Evolutionary conservation across 208 protist genomes (phyloP), one percentile per base, ranked within the genome.

Genomic region (Strigomonas culicis): DNA sequence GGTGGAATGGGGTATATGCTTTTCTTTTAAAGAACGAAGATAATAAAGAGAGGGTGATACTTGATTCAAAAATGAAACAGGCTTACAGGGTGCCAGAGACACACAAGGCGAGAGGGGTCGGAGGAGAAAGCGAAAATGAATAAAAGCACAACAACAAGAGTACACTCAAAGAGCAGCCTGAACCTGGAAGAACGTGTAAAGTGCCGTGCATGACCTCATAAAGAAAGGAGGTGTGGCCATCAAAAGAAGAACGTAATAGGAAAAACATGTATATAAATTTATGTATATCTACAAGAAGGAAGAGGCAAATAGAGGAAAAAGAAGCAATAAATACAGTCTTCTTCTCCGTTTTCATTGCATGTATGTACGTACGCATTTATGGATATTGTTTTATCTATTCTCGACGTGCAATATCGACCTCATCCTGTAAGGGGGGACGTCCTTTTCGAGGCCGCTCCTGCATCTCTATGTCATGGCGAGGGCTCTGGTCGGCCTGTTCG

Each of bases 341-440:
- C n/a, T n/a, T 47, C 13, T n/a, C 15, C 13, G 15, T 13, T 47
- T 47, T 13, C 43, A n/a, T n/a, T 47, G 19, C 19, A 47, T 47
- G 15, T 47, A 47, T 47, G 19, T 47, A 47, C 19, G 15, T 47
- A 47, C 19, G 43, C 19, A 47, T 56, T 21, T 56, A 56, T 56
- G 25, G 21, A 56, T 25, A 25, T 25, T 31, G 21, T 17, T 56
- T 46, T 46, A 7, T 51, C 22, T 51, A 27, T 51, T 51, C 4
- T 27, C n/a, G 17, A 25, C 3, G 22, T 4, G 46, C 4, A 51
- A 21, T 15, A 19, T 25, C 43, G 8, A 66, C 64, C 1, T 53
- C 28, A 34, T 72, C 68, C 51, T 68, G 44, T 63, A 67, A 8
- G 4, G 47, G 50, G 17, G 62, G 47, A n/a, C 28, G 41, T n/a